Conservation (phyloP, 345 rosid genomes). For the Garcia nutans region DNA sequence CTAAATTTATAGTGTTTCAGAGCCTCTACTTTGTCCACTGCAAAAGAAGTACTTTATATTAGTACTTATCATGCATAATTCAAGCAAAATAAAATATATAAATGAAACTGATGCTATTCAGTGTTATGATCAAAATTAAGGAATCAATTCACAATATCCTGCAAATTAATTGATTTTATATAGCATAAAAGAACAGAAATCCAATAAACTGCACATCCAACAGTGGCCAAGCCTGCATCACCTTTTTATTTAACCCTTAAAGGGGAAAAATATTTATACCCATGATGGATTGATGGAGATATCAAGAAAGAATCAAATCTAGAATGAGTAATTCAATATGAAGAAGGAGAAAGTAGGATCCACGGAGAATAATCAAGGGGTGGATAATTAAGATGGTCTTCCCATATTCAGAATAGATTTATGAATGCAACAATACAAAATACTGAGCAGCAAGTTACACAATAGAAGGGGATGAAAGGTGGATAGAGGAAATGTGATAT, state of each 20-base stretch:
- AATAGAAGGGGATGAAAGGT: too few species aligned
- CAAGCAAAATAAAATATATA: background rate
- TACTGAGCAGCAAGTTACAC: too few species aligned
- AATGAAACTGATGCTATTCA: background rate
- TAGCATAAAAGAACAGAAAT: background rate
- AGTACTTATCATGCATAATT: background rate
- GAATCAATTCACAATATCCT: background rate
- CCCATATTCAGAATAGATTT: too few species aligned
- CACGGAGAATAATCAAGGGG: too few species aligned
- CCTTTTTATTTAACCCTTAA: background rate
- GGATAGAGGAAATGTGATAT: too few species aligned
- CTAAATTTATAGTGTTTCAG: conserved; percentile 87
- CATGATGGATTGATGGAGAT: background rate
- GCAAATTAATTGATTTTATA: background rate
- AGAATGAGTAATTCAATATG: too few species aligned
- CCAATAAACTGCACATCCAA: background rate
- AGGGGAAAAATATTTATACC: background rate
- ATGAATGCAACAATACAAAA: too few species aligned
- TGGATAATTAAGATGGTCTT: too few species aligned
- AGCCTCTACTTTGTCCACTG: conserved; percentile 89
- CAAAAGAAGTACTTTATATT: conserved; percentile 5
- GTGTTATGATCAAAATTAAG: background rate
- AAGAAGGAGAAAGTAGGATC: too few species aligned
- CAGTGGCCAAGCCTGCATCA: background rate
- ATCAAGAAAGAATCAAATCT: background rate